Conservation (phyloP, 2,329 filamentous ascomycete species). For the Apiospora arundinis region DNA sequence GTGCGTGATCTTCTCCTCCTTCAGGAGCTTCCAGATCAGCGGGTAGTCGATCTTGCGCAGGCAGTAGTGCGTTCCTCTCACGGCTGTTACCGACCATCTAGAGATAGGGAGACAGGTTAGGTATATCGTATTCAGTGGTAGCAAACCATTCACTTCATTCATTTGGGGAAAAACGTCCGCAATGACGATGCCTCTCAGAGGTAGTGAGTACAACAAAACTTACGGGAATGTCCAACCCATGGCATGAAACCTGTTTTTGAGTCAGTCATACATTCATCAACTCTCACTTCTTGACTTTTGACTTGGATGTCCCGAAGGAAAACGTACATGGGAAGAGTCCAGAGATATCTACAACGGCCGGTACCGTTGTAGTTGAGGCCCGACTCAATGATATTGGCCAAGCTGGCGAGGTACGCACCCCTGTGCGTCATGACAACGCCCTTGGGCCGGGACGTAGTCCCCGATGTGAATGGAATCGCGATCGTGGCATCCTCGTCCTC, state of each 20-base stretch:
- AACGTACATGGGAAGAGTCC: conserved; percentile 90
- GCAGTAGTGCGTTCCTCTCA: conserved; percentile 93
- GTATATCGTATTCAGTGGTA: not conserved
- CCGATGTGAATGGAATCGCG: conserved; percentile 91
- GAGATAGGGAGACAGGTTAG: not conserved
- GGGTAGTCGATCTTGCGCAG: conserved; percentile 95
- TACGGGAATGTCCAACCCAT: conserved; percentile 82
- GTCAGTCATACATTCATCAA: not conserved
- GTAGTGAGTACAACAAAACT: conserved; percentile 31
- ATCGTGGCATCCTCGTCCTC: conserved; percentile 80
- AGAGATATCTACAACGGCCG: conserved; percentile 81
- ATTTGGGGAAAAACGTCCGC: not conserved
- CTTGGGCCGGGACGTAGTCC: conserved; percentile 90
- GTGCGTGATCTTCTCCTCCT: conserved; percentile 87
- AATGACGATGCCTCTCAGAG: not conserved
- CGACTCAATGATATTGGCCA: conserved; percentile 89
- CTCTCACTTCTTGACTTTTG: no score
- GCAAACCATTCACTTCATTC: not conserved
- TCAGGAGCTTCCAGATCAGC: conserved; percentile 87
- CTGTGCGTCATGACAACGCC: conserved; percentile 93
- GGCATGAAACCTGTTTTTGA: conserved; percentile 62
- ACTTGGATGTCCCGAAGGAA: not conserved
- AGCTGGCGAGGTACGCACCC: conserved; percentile 81
- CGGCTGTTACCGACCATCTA: conserved; percentile 85
- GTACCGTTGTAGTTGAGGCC: conserved; percentile 73